Conservation (phyloP, 169 alveolate genomes). For the Ichthyophthirius multifiliis region DNA sequence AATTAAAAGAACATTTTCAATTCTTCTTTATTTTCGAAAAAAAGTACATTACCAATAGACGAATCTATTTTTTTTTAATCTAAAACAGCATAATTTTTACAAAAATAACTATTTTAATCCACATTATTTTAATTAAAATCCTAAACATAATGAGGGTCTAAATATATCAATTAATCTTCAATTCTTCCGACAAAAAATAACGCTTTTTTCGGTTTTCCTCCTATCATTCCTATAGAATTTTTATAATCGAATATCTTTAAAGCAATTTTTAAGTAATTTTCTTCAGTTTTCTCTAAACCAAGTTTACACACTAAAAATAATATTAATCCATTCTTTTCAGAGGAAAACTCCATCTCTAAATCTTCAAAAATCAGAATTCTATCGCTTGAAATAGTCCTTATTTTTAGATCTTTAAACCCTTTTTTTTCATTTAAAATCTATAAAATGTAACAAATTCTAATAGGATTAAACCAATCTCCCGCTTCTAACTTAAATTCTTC, state of each 20-base stretch:
- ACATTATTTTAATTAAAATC: too few relatives aligned
- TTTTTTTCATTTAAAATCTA: conserved; percentile 6
- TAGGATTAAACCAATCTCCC: conserved; percentile 44
- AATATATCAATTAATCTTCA: conserved; percentile 28
- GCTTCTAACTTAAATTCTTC: conserved; percentile 22
- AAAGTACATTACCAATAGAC: too few relatives aligned
- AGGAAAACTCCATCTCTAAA: too few relatives aligned
- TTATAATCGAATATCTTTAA: conserved; percentile 17
- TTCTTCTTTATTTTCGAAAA: too few relatives aligned
- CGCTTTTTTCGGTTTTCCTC: conserved; percentile 44
- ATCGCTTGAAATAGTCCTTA: not conserved
- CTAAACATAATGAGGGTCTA: conserved; percentile 45
- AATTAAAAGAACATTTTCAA: too few relatives aligned
- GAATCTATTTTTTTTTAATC: too few relatives aligned
- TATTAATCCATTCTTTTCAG: conserved; percentile 13
- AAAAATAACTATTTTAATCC: too few relatives aligned
- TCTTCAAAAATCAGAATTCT: not conserved
- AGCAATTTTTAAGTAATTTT: not conserved
- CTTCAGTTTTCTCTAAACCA: conserved; percentile 28
- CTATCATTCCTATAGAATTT: conserved; percentile 34
- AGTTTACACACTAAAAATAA: not conserved
- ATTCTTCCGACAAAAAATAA: conserved; percentile 34
- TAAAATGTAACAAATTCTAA: conserved; percentile 11
- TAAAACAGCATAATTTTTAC: too few relatives aligned
- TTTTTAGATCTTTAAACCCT: conserved; percentile 29